Evolutionary conservation across 805 yeast species (phyloP).

Genomic region (Alloascoidea africana): DNA sequence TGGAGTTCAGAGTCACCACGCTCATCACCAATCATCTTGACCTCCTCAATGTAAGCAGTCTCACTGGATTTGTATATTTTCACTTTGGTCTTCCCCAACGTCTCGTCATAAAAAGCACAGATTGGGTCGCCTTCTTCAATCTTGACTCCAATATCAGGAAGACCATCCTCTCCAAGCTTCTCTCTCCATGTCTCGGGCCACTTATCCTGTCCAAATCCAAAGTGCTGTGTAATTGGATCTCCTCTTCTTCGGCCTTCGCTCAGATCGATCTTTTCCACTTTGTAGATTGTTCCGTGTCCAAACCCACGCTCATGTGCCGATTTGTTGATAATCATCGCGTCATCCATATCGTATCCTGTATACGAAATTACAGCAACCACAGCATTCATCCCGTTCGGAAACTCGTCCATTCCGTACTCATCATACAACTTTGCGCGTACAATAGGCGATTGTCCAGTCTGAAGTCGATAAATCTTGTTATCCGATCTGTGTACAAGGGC

Average conservation of each 20-base stretch:
- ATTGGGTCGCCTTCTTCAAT: conserved; percentile 95
- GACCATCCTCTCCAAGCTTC: conserved; percentile 80
- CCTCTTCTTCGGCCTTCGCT: conserved; percentile 68
- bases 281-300: conserved; percentile 93
- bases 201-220: conserved; percentile 86
- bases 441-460: conserved; percentile 93
- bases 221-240: conserved; percentile 87
- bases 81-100: conserved; percentile 77
- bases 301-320: conserved; percentile 97
- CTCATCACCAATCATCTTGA: conserved; percentile 82
- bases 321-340: conserved; percentile 96
- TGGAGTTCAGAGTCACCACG: conserved; percentile 66
- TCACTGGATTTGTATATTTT: conserved; percentile 90
- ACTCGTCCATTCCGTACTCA: conserved; percentile 94
- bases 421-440: conserved; percentile 89
- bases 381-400: conserved; percentile 97
- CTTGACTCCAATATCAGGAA: conserved; percentile 76
- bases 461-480: conserved; percentile 84
- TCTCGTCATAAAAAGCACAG: conserved; percentile 84
- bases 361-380: conserved; percentile 98
- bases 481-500: conserved; percentile 86
- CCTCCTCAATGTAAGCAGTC: conserved; percentile 92
- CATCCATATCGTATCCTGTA: conserved; percentile 99
- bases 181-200: conserved; percentile 87
- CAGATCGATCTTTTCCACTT: conserved; percentile 84